phyloP scores from a whole-genome alignment of 1,284 basidiomycete species.

The Sporisorium iseilematis-ciliati region DNA sequence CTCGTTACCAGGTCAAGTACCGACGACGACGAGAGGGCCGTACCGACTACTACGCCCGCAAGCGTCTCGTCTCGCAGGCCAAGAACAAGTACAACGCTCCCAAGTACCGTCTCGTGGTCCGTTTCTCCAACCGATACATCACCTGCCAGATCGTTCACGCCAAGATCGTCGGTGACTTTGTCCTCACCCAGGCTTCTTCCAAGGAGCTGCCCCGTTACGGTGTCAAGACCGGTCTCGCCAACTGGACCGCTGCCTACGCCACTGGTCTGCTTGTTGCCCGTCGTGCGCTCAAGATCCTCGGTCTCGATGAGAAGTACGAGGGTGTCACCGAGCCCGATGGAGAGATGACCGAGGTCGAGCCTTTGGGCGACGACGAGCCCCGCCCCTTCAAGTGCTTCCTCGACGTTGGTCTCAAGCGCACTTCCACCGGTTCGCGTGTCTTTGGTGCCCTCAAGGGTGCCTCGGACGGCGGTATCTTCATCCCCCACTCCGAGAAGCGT shows the following conservation, averaged over 20 bases:
- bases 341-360: constrained; percentile 83
- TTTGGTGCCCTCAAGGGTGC: constrained; percentile 99
- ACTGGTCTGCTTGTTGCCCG: constrained; percentile 96
- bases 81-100: constrained; percentile 99
- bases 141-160: constrained; percentile 86
- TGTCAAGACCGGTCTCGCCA: constrained; percentile 97
- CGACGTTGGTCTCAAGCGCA: constrained; percentile 97
- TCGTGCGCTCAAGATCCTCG: constrained; percentile 93
- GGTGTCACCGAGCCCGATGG: constrained; percentile 94
- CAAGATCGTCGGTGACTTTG: constrained; percentile 95
- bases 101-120: constrained; percentile 98
- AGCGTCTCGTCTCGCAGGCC: constrained; percentile 94
- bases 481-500: constrained; percentile 97
- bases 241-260: constrained; percentile 99
- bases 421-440: constrained; percentile 96
- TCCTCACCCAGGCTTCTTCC: constrained; percentile 79
- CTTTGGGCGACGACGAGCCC: constrained; percentile 90
- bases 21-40: constrained; percentile 88
- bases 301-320: constrained; percentile 98
- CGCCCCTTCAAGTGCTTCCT: constrained; percentile 99
- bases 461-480: constrained; percentile 96
- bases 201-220: constrained; percentile 95
- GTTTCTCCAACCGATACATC: constrained; percentile 75
- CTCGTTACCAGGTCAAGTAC: constrained; percentile 78
- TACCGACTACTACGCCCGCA: constrained; percentile 99